These are phyloP conservation scores for Cyphellophora europaea DNA, from an alignment of 2,329 filamentous ascomycete species.

Conservation along the genomic window DNA sequence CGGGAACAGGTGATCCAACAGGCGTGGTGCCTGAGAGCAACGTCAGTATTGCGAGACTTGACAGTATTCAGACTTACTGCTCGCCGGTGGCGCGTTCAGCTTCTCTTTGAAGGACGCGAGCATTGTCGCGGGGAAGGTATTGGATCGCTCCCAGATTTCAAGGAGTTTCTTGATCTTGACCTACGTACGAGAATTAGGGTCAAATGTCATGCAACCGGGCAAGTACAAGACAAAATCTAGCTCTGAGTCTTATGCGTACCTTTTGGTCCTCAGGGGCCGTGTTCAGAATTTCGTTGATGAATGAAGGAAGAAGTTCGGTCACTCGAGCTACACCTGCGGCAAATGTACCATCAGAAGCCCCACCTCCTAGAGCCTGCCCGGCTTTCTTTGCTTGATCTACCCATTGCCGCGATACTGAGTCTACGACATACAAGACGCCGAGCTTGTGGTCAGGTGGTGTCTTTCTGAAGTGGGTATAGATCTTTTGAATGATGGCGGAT, in stretches of 20 bases:
- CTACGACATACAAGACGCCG: slow-evolving; percentile 98
- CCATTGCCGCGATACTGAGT: slow-evolving; percentile 98
- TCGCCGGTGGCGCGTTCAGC: slow-evolving; percentile 60
- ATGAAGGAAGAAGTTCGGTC: slow-evolving; percentile 81
- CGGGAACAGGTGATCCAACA: slow-evolving; percentile 41
- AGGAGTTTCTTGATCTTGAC: slow-evolving; percentile 93
- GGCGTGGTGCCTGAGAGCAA: slow-evolving; percentile 62
- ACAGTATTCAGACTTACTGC: slow-evolving; percentile 22
- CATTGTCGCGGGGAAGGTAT: slow-evolving; percentile 76
- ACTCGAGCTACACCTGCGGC: slow-evolving; percentile 93
- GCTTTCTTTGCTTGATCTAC: slow-evolving; percentile 85
- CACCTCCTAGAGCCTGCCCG: slow-evolving; percentile 70
- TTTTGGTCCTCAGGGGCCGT: slow-evolving; percentile 89
- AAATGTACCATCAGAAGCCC: slow-evolving; percentile 83
- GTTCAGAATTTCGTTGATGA: slow-evolving; percentile 93
- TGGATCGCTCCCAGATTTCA: slow-evolving; percentile 95
- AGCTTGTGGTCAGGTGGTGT: slow-evolving; percentile 91
- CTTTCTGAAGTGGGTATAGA: slow-evolving; percentile 96
- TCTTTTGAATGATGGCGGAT: slow-evolving; percentile 87
- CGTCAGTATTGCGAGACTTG: slow-evolving; percentile 21
- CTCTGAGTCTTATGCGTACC: slow-evolving; percentile 68
- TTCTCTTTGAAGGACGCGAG: slow-evolving; percentile 77
- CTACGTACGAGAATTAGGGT: no score
- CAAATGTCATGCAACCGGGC: no score
- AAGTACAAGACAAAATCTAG: no score